Evolutionary conservation across 2,329 filamentous ascomycete species (phyloP).

Genomic region (Aspergillus sp.): DNA sequence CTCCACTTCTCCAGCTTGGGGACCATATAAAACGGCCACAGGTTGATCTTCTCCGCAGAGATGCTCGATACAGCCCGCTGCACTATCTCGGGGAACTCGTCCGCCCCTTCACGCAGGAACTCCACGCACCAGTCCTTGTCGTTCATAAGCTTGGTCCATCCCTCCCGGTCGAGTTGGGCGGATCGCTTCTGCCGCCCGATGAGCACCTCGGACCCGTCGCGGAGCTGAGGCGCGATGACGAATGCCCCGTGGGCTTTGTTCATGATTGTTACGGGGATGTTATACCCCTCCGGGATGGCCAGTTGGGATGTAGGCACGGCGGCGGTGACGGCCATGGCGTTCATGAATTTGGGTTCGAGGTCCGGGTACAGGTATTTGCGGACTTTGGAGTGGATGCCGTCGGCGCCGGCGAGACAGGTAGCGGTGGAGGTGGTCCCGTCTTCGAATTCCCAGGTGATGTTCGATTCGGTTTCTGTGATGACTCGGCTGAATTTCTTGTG

Average conservation of each 20-base stretch:
- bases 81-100: constrained; percentile 42
- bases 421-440: constrained; percentile 49
- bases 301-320: constrained; percentile 44
- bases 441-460: constrained; percentile 51
- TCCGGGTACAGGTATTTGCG: constrained; percentile 55
- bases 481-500: constrained; percentile 53
- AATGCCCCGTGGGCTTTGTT: constrained; percentile 50
- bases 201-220: constrained; percentile 53
- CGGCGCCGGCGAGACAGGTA: constrained; percentile 56
- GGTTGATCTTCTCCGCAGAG: constrained; percentile 41
- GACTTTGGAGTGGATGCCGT: constrained; percentile 62
- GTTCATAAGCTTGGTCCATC: constrained; percentile 45
- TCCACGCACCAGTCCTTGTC: constrained; percentile 46
- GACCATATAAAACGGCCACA: constrained; percentile 55
- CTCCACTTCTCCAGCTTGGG: constrained; percentile 52
- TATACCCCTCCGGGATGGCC: constrained; percentile 37
- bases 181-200: constrained; percentile 50
- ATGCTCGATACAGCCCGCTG: constrained; percentile 41
- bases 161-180: constrained; percentile 41
- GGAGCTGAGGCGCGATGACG: constrained; percentile 53
- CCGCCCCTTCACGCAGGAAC: constrained; percentile 38
- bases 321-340: constrained; percentile 47
- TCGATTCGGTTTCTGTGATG: constrained; percentile 40
- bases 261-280: constrained; percentile 49
- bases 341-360: constrained; percentile 53